phyloP scores from a whole-genome alignment of 2,329 filamentous ascomycete genomes.

The Stachybotrys chlorohalonatus region DNA sequence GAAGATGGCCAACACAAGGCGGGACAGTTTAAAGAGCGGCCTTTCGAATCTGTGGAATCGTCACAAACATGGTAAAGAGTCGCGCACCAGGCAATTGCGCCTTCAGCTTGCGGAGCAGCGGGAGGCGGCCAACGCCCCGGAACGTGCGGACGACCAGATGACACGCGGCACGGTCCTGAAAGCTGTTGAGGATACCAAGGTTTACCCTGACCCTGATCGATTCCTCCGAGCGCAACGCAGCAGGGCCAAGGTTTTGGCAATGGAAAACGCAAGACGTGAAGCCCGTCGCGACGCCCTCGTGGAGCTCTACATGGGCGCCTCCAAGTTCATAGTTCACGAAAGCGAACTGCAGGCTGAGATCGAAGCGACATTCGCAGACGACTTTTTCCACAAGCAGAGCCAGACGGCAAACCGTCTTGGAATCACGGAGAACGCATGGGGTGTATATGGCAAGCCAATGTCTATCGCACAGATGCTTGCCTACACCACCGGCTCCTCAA shows the following conservation, averaged over 20 bases:
- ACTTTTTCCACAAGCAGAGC: constrained; percentile 37
- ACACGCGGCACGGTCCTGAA: constrained; percentile 59
- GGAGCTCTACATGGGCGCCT: constrained; percentile 81
- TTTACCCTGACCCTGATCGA: constrained; percentile 54
- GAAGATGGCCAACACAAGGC: constrained; percentile 61
- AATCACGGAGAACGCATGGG: constrained; percentile 43
- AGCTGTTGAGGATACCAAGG: constrained; percentile 35
- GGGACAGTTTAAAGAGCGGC: constrained; percentile 63
- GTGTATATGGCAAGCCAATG: constrained; percentile 34
- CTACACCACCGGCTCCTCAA: constrained; percentile 21
- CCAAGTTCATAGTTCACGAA: constrained; percentile 78
- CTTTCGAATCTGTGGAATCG: constrained; percentile 60
- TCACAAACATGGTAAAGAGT: constrained; percentile 37
- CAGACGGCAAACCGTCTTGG: constrained; percentile 18
- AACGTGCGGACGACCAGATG: constrained; percentile 66
- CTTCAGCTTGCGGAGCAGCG: constrained; percentile 38
- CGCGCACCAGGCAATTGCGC: constrained; percentile 27
- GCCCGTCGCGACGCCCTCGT: constrained; percentile 65
- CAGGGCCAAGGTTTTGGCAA: constrained; percentile 32
- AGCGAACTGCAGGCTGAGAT: constrained; percentile 65
- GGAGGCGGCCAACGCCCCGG: constrained; percentile 48
- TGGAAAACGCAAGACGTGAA: constrained; percentile 38
- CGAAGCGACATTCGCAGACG: constrained; percentile 65
- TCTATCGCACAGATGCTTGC: constrained; percentile 36
- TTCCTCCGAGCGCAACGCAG: constrained; percentile 42